Evolutionary conservation across 2,329 filamentous ascomycete genomes (phyloP).

Genomic region (Fusarium temperatum): DNA sequence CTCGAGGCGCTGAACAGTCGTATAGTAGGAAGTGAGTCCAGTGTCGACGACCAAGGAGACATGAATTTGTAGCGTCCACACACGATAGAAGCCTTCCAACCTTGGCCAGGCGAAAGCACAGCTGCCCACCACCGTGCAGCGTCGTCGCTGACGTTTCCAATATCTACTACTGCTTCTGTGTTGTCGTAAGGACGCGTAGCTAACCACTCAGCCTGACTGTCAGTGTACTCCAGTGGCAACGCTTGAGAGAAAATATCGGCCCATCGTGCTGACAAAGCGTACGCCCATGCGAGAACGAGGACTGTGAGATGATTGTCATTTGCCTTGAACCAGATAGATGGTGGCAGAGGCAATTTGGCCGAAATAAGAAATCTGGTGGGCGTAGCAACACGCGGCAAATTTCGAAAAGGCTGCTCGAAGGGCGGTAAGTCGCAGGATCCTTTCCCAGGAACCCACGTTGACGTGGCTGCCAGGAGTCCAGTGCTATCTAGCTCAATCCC

Average conservation of each 20-base stretch:
- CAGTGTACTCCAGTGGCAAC: not conserved
- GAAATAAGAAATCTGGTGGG: not conserved
- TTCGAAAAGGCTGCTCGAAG: not conserved
- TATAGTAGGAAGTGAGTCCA: not conserved
- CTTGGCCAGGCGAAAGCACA: not conserved
- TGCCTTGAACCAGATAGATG: not conserved
- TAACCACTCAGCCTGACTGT: not conserved
- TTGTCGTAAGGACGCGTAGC: not conserved
- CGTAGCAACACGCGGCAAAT: not conserved
- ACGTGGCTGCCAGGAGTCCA: not conserved
- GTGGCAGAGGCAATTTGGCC: not conserved
- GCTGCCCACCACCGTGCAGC: not conserved
- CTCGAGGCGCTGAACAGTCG: not conserved
- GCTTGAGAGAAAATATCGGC: conserved; percentile 10
- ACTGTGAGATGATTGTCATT: not conserved
- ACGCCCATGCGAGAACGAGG: conserved; percentile 26
- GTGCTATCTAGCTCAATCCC: not conserved
- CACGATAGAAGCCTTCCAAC: not conserved
- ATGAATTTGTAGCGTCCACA: not conserved
- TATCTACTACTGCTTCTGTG: not conserved
- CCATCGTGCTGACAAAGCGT: conserved; percentile 25
- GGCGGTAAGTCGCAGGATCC: not conserved
- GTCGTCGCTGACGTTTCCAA: not conserved
- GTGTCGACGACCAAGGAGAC: not conserved
- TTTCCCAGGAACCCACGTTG: not conserved